Conservation (phyloP, 306 rosid genomes). For the Castanea sativa region DNA sequence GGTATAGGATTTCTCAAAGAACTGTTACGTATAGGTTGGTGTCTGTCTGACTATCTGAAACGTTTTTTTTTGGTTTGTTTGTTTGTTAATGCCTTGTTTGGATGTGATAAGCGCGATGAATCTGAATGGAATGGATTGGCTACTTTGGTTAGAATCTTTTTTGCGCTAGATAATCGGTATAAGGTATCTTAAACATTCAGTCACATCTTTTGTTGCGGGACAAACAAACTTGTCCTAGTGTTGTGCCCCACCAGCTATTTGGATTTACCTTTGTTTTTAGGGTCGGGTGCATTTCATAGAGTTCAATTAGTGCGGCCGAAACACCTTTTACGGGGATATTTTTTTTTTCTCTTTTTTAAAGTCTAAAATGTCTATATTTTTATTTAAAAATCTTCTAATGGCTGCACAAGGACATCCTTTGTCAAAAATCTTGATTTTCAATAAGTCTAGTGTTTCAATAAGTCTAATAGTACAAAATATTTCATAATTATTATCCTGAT, state of each 20-base stretch:
- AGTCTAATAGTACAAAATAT: no score
- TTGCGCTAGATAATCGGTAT: constrained; percentile 6
- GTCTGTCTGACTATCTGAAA: not conserved
- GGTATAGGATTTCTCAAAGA: no score
- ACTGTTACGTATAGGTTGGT: not conserved
- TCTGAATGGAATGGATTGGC: not conserved
- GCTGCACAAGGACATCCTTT: no score
- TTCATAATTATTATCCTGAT: no score
- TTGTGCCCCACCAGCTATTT: constrained; percentile 7
- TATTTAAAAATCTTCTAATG: no score
- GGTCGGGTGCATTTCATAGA: no score
- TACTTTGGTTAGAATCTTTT: constrained; percentile 6
- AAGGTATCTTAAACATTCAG: not conserved
- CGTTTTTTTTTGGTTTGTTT: not conserved
- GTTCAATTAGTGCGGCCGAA: no score
- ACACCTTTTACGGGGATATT: not conserved
- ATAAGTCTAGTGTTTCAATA: no score
- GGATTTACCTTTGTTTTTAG: not conserved
- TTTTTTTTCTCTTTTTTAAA: not conserved
- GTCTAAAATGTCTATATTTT: no score
- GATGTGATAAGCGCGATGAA: not conserved
- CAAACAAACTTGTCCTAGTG: constrained; percentile 5
- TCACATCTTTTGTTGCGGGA: constrained; percentile 4
- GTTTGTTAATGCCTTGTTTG: not conserved
- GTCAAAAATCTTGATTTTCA: no score